A percentile compares a stretch with the other conserved stretches of the same genome.
phyloP scores from a whole-genome alignment of 441 rosid species.

The Populus hybrid region DNA sequence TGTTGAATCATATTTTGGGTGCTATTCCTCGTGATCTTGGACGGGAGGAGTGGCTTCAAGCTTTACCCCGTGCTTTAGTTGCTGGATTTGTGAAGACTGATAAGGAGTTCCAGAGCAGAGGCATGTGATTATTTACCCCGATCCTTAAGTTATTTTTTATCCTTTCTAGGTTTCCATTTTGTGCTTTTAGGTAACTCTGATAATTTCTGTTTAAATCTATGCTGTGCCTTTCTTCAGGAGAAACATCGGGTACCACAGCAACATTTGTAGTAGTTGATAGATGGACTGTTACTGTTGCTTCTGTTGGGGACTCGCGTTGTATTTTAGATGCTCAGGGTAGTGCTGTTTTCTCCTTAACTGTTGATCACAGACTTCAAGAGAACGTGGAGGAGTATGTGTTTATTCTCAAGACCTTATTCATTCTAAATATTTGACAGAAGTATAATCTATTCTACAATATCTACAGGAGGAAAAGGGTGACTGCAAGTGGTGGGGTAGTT shows the following conservation, averaged over 20 bases:
- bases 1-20: constrained; percentile 58
- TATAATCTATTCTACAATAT: neutral
- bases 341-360: constrained; percentile 57
- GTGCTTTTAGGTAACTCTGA: constrained; percentile 13
- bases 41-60: constrained; percentile 83
- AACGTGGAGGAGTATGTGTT: constrained; percentile 70
- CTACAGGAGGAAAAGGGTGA: constrained; percentile 76
- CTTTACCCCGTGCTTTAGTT: constrained; percentile 81
- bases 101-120: constrained; percentile 87
- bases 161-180: constrained; percentile 1
- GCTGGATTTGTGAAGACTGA: constrained; percentile 96
- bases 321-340: constrained; percentile 73
- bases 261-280: constrained; percentile 87
- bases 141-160: constrained; percentile 1
- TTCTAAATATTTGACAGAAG: constrained; percentile 1
- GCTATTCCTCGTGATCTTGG: constrained; percentile 75
- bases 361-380: constrained; percentile 88
- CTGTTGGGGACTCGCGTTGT: constrained; percentile 92
- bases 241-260: constrained; percentile 91
- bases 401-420: constrained; percentile 15
- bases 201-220: neutral
- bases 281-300: constrained; percentile 91
- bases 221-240: constrained; percentile 40
- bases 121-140: constrained; percentile 24
- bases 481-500: constrained; percentile 97